Base-by-base conservation (phyloP, 495 filamentous ascomycete species). In the Sphaerosporella brunnea region DNA sequence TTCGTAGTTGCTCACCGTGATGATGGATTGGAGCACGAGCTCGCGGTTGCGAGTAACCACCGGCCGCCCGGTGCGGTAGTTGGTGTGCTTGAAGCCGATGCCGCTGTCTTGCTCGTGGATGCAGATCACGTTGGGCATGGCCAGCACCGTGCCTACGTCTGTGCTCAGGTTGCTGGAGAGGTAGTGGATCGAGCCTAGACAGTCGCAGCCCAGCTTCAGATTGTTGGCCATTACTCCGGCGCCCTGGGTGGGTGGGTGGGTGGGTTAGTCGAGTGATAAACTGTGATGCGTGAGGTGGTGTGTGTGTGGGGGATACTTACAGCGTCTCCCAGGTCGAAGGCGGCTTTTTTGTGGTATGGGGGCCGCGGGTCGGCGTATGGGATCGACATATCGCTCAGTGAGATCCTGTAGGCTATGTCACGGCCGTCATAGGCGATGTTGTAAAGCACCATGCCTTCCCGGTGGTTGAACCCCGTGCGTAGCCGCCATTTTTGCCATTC, bases 51-150 rank as follows among this genome's bases (percentile, higher is more conserved):
- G 73, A 1, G 72, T 75, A 1, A 83, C 73, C 21, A 78, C 74
- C 1, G 73, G 75, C 0, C 77, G 72, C 35, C 69, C 68, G 11
- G 82, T 84, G 1, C 82, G 74, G 67, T 77, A 84, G 60, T 88
- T 84, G 20, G 78, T 85, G 63, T 88, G 82, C 55, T 88, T 88
- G 73, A 78, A 86, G 2, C 74, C 72, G 32, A 87, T 80, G 19
- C 81, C 81, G 37, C 68, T 69, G 52, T 82, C 78, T 51, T 81
- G 77, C 53, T 83, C 79, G 56, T 88, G 82, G 23, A 86, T 70
- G 62, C 82, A 87, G 19, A 88, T 69, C 8, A 82, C 80, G 51
- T 87, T 87, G 25, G 75, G 73, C 65, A 77, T 73, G 2, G 70
- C 54, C 0, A 72, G 63, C 0, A 77, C 69, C 21, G 73, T 68